phyloP scores from a whole-genome alignment of 768 basidiomycete species.

The Auricularia cornea region DNA sequence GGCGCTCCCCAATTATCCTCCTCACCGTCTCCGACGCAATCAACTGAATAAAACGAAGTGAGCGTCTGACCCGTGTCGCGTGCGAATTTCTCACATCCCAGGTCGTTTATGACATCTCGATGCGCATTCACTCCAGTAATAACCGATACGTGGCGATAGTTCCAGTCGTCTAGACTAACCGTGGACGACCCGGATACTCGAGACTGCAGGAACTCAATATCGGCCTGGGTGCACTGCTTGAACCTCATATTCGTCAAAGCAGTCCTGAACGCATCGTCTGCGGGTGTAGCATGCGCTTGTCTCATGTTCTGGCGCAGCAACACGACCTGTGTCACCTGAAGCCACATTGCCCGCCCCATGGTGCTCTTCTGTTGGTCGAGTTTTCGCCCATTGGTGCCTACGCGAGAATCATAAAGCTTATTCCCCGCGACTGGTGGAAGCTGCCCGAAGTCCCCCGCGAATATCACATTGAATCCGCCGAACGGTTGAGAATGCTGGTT shows the following conservation, averaged over 20 bases:
- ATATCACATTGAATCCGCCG: background rate
- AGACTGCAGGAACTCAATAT: background rate
- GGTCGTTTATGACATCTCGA: background rate
- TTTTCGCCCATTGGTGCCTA: background rate
- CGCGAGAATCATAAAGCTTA: background rate
- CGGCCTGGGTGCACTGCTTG: background rate
- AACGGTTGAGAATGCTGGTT: background rate
- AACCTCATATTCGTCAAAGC: background rate
- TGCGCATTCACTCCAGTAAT: background rate
- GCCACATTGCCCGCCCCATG: conserved; percentile 22
- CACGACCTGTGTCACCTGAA: background rate
- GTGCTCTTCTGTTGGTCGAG: background rate
- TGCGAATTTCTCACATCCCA: background rate
- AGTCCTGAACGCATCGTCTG: conserved; percentile 36
- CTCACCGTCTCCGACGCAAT: background rate
- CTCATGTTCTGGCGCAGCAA: background rate
- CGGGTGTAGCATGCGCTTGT: conserved; percentile 24
- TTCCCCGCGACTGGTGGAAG: background rate
- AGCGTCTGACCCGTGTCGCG: background rate
- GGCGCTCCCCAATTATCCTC: background rate
- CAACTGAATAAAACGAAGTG: background rate
- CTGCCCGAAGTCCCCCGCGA: background rate
- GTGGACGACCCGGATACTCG: background rate
- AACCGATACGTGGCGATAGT: background rate
- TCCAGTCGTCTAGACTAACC: background rate